Conservation (phyloP, 164 flowering plant genomes). For the Nymphaea colorata region DNA sequence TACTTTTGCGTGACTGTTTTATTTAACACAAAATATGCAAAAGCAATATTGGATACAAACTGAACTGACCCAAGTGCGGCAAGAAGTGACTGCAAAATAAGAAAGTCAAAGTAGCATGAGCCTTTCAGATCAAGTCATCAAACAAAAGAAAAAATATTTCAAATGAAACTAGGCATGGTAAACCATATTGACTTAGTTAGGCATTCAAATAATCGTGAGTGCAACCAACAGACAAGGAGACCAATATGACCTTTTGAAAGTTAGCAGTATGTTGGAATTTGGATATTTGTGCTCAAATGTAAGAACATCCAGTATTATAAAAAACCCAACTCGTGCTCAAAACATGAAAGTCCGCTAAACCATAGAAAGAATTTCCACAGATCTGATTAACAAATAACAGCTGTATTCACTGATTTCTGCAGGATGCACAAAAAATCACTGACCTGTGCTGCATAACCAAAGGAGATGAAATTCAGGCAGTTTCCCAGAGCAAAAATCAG, state of each 20-base stretch:
- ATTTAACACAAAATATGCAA: slow-evolving; percentile 81
- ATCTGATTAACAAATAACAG: not conserved
- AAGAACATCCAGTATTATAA: no score
- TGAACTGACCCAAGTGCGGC: slow-evolving; percentile 96
- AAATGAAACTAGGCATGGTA: no score
- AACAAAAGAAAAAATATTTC: not conserved
- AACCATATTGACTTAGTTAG: not conserved
- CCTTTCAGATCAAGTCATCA: not conserved
- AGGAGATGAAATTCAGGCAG: slow-evolving; percentile 91
- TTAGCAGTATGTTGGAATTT: not conserved
- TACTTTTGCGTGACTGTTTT: slow-evolving; percentile 83
- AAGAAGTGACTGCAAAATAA: slow-evolving; percentile 75
- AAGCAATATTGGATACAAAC: slow-evolving; percentile 91
- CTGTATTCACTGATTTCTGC: not conserved
- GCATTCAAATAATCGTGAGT: not conserved
- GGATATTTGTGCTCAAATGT: not conserved
- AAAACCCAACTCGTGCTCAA: not conserved
- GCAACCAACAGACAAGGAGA: not conserved
- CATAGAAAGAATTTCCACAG: not conserved
- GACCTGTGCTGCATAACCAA: slow-evolving; percentile 99
- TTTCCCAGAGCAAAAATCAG: slow-evolving; percentile 78
- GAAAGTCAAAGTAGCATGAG: not conserved
- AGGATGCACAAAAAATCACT: not conserved
- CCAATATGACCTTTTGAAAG: not conserved
- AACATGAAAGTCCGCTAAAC: no score